Conservation (phyloP, 345 rosid genomes). For the Bretschneidera sinensis region DNA sequence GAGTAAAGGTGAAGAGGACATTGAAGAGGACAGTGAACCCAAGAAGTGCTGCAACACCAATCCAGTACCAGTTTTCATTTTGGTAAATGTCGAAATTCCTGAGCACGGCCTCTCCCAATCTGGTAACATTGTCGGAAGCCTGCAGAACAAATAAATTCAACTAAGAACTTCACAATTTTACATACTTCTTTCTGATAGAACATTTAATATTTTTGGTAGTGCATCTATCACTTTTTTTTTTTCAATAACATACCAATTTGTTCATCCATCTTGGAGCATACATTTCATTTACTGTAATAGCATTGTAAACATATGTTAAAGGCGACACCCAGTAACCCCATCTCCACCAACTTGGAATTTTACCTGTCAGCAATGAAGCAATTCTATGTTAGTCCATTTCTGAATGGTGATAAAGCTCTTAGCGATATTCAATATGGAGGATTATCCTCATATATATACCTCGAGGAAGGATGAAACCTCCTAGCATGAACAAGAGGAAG, state of each 20-base stretch:
- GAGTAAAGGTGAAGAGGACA: slow-evolving; percentile 63
- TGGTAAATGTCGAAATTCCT: slow-evolving; percentile 38
- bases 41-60: slow-evolving; percentile 54
- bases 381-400: neutral
- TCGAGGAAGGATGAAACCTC: slow-evolving; percentile 78
- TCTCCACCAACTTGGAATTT: slow-evolving; percentile 77
- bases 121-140: slow-evolving; percentile 52
- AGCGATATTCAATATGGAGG: neutral
- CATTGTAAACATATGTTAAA: slow-evolving; percentile 62
- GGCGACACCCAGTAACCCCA: slow-evolving; percentile 98
- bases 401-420: neutral
- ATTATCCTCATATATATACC: slow-evolving; percentile 25
- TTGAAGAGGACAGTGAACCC: slow-evolving; percentile 73
- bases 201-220: no score
- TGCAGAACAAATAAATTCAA: slow-evolving; percentile 18
- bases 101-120: slow-evolving; percentile 58
- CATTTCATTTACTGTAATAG: slow-evolving; percentile 71
- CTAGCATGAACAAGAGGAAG: slow-evolving; percentile 70
- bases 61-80: slow-evolving; percentile 78
- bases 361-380: slow-evolving; percentile 31
- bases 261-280: slow-evolving; percentile 81
- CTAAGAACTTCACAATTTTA: neutral
- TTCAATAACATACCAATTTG: slow-evolving; percentile 37
- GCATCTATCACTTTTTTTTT: no score
- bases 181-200: no score